Conservation (phyloP, 2,329 filamentous ascomycete species). For the Ophiocordyceps polyrhachis-furcata region DNA sequence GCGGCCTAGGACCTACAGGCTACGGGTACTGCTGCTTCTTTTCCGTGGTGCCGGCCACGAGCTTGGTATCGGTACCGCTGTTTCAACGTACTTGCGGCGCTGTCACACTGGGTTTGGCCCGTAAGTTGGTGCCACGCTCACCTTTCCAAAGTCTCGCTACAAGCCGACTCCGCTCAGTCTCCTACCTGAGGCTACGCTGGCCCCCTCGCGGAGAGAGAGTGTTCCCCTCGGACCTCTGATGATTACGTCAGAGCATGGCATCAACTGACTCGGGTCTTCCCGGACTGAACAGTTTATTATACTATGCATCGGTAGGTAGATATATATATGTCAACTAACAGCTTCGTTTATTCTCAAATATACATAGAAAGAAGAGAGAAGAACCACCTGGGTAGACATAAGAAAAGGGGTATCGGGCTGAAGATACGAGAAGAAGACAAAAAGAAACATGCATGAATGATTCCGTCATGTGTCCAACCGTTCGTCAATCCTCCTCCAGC, state of each 20-base stretch:
- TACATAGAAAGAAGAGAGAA: not conserved
- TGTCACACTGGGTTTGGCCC: not conserved
- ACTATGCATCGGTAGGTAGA: too few species aligned
- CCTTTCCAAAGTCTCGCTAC: not conserved
- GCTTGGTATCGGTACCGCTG: not conserved
- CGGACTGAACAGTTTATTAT: not conserved
- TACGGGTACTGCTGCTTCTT: not conserved
- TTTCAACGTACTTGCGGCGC: not conserved
- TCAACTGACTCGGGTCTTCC: not conserved
- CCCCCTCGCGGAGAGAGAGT: too few species aligned
- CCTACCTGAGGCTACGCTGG: not conserved
- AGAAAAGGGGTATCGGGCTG: constrained; percentile 2
- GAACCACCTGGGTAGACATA: not conserved
- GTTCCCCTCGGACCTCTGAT: not conserved
- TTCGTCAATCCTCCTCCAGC: not conserved
- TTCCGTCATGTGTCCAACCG: not conserved
- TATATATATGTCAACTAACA: too few species aligned
- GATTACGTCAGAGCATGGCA: not conserved
- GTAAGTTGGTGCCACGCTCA: not conserved
- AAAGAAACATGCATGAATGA: not conserved
- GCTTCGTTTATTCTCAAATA: too few species aligned
- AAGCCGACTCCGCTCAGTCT: not conserved
- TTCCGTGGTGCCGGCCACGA: not conserved
- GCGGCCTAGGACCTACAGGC: too few species aligned
- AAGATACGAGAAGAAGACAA: not conserved